Evolutionary conservation across 345 rosid genomes (phyloP).

Genomic region (Eucalyptus lansdowneana): DNA sequence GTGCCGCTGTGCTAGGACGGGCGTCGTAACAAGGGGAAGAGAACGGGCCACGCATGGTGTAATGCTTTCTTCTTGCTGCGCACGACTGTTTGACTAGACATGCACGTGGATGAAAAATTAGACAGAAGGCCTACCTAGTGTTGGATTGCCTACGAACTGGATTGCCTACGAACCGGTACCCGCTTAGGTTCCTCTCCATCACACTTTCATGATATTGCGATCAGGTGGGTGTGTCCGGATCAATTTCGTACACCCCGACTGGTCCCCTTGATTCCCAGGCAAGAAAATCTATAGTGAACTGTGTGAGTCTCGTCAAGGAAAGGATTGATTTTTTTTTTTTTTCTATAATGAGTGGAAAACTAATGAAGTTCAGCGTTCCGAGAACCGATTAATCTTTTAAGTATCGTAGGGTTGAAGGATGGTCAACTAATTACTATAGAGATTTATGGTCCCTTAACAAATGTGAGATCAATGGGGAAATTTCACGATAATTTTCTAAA

Average conservation of each 20-base stretch:
- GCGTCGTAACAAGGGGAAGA: neutral
- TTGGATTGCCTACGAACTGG: neutral
- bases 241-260: neutral
- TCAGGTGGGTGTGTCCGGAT: neutral
- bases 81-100: neutral
- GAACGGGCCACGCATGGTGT: neutral
- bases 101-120: neutral
- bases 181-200: neutral
- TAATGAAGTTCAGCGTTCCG: neutral
- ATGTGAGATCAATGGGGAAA: neutral
- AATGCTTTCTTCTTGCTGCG: neutral
- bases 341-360: neutral
- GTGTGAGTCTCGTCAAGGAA: neutral
- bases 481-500: neutral
- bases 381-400: neutral
- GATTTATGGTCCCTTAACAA: neutral
- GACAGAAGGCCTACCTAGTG: neutral
- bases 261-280: neutral
- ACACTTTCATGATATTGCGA: neutral
- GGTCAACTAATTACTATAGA: neutral
- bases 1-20: neutral
- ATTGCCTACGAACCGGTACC: neutral
- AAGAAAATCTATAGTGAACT: neutral
- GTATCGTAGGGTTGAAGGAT: neutral
- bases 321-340: neutral